These are phyloP conservation scores for Trametes elegans DNA, from an alignment of 768 basidiomycete genomes.

Conservation along the genomic window DNA sequence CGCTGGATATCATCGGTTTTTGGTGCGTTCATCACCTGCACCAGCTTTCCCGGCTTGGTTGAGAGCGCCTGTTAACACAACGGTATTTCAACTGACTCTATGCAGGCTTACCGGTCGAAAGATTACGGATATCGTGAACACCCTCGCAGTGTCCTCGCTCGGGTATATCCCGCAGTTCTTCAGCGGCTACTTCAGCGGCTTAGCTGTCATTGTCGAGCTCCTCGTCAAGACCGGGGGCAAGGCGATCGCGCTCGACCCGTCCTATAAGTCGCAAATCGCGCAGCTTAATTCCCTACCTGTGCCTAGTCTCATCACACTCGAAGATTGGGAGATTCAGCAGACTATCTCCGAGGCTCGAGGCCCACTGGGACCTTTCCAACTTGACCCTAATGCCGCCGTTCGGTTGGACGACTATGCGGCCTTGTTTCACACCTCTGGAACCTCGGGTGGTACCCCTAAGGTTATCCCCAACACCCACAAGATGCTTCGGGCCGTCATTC, in stretches of 20 bases:
- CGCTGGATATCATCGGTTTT: background rate
- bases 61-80: background rate
- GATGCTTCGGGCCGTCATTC: slow-evolving; percentile 9
- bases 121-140: slow-evolving; percentile 15
- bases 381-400: background rate
- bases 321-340: background rate
- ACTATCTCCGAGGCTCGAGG: background rate
- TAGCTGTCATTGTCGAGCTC: slow-evolving; percentile 6
- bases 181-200: slow-evolving; percentile 15
- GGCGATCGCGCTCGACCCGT: slow-evolving; percentile 13
- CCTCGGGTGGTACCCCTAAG: slow-evolving; percentile 20
- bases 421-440: slow-evolving; percentile 22
- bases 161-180: slow-evolving; percentile 24
- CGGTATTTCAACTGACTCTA: background rate
- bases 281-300: background rate
- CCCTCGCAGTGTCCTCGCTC: slow-evolving; percentile 9
- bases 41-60: background rate
- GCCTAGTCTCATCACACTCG: slow-evolving; percentile 1
- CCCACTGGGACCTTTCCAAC: background rate
- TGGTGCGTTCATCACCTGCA: background rate
- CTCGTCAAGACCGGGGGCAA: slow-evolving; percentile 13
- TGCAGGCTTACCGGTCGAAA: slow-evolving; percentile 20
- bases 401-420: slow-evolving; percentile 7
- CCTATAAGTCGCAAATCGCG: background rate
- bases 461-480: slow-evolving; percentile 20